Evolutionary conservation across 768 basidiomycete genomes (phyloP).

Genomic region (Neoboletus magnificus): DNA sequence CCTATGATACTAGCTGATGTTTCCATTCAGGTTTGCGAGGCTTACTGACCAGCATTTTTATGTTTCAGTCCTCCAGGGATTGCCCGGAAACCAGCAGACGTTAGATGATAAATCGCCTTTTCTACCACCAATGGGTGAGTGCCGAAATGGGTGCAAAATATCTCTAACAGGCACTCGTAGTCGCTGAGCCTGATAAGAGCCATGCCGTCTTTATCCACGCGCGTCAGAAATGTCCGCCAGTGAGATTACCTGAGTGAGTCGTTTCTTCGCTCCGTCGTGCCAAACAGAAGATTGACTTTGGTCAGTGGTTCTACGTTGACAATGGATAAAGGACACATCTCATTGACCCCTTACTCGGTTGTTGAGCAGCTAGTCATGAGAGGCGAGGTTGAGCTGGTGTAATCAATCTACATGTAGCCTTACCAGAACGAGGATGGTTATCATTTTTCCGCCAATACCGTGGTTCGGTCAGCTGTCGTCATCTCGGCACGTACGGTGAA

Average conservation of each 20-base stretch:
- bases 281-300: background rate
- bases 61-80: slow-evolving; percentile 74
- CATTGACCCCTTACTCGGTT: slow-evolving; percentile 70
- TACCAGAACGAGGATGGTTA: slow-evolving; percentile 10
- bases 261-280: background rate
- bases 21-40: slow-evolving; percentile 58
- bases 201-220: slow-evolving; percentile 83
- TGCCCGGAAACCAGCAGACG: slow-evolving; percentile 74
- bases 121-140: slow-evolving; percentile 72
- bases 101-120: slow-evolving; percentile 73
- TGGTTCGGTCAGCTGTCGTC: slow-evolving; percentile 5
- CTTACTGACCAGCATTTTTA: slow-evolving; percentile 77
- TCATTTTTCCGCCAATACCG: slow-evolving; percentile 7
- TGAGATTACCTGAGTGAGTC: slow-evolving; percentile 67
- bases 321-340: slow-evolving; percentile 79
- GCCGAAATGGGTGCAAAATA: background rate
- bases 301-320: slow-evolving; percentile 66
- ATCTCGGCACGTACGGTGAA: slow-evolving; percentile 42
- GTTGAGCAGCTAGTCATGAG: slow-evolving; percentile 70
- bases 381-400: slow-evolving; percentile 78
- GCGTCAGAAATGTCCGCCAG: slow-evolving; percentile 61
- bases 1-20: background rate
- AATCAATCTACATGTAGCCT: slow-evolving; percentile 26
- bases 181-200: slow-evolving; percentile 71
- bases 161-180: slow-evolving; percentile 39